Evolutionary conservation across 495 filamentous ascomycete species (phyloP).

Genomic region (Aspergillus cristatus): DNA sequence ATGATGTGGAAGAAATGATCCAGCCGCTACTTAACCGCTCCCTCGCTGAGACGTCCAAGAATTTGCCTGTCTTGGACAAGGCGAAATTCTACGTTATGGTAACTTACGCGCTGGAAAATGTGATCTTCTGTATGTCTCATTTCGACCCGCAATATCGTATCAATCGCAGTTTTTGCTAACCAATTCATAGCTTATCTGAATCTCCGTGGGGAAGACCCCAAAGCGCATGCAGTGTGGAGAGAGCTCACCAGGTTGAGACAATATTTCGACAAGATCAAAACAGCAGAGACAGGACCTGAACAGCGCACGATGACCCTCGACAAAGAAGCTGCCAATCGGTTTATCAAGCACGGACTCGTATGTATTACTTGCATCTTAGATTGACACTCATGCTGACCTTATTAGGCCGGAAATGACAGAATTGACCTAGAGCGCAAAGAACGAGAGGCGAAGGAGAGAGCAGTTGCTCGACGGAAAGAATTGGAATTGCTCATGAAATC

Average conservation of each 20-base stretch:
- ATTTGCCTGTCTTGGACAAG: constrained; percentile 84
- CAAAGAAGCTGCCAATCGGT: constrained; percentile 68
- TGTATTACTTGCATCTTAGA: constrained; percentile 14
- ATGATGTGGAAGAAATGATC: constrained; percentile 66
- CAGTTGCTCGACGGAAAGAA: constrained; percentile 42
- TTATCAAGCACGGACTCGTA: constrained; percentile 73
- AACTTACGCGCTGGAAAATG: constrained; percentile 84
- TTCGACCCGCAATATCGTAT: too few relatives aligned
- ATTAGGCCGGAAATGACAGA: constrained; percentile 60
- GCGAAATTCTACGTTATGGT: constrained; percentile 80
- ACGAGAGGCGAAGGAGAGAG: constrained; percentile 42
- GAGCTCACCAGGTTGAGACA: constrained; percentile 80
- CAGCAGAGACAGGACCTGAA: constrained; percentile 42
- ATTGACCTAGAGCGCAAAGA: constrained; percentile 46
- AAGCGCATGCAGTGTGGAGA: constrained; percentile 71
- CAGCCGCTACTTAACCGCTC: constrained; percentile 54
- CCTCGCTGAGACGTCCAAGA: constrained; percentile 58
- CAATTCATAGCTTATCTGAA: constrained; percentile 56
- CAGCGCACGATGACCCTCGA: constrained; percentile 57
- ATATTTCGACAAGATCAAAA: constrained; percentile 90
- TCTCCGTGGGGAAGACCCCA: constrained; percentile 69
- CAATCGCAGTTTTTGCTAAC: constrained; percentile 9
- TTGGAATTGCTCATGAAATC: constrained; percentile 27
- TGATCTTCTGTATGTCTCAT: constrained; percentile 66
- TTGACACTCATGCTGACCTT: too few relatives aligned